Conservation (phyloP, 2,329 filamentous ascomycete species). For the Calonectria montana region DNA sequence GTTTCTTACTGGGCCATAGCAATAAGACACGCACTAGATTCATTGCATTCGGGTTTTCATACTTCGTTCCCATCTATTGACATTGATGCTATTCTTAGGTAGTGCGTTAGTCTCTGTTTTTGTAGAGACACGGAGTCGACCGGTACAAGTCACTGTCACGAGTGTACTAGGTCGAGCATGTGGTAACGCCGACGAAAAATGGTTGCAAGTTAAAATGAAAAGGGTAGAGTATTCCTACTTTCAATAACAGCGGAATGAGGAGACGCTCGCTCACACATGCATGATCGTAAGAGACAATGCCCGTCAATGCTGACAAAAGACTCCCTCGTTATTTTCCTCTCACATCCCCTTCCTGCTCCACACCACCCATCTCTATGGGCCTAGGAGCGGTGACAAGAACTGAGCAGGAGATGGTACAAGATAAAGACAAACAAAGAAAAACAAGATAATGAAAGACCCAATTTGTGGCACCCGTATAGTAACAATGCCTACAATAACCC, state of each 20-base stretch:
- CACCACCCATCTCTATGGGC: conserved; percentile 5
- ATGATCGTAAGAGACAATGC: conserved; percentile 12
- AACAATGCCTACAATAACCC: conserved; percentile 20
- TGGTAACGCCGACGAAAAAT: not conserved
- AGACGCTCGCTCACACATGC: conserved; percentile 24
- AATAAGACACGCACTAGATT: too few species aligned
- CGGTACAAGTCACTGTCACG: too few species aligned
- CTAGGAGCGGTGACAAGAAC: not conserved
- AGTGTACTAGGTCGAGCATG: too few species aligned
- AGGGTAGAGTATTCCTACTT: conserved; percentile 10
- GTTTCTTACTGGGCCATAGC: too few species aligned
- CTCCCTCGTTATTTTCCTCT: conserved; percentile 13
- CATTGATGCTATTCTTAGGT: too few species aligned
- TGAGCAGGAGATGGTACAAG: not conserved
- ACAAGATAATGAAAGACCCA: conserved; percentile 2
- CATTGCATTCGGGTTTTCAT: too few species aligned
- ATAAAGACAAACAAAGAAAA: conserved; percentile 17
- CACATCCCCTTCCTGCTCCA: not conserved
- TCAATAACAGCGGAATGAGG: conserved; percentile 14
- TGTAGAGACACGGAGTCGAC: too few species aligned
- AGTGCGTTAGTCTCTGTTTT: too few species aligned
- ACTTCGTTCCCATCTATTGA: too few species aligned
- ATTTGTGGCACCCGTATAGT: conserved; percentile 9
- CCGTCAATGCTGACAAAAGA: not conserved
- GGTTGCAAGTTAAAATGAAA: not conserved